phyloP scores from a whole-genome alignment of 2,329 filamentous ascomycete species.

The Cyphellophora europaea region DNA sequence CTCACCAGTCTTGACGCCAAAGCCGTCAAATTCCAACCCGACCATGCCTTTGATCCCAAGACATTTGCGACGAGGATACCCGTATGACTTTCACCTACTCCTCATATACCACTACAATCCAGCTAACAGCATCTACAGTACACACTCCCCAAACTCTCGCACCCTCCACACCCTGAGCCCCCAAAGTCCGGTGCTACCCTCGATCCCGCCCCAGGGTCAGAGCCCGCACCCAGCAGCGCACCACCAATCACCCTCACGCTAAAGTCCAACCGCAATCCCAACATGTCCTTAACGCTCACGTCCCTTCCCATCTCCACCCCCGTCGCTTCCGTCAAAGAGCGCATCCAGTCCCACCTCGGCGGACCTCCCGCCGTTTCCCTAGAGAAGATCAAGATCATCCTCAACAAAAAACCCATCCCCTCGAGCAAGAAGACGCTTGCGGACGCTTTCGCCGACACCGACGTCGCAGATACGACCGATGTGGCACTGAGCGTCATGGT shows the following conservation, averaged over 20 bases:
- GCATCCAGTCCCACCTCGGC: conserved; percentile 54
- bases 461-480: conserved; percentile 18
- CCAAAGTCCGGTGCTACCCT: conserved; percentile 28
- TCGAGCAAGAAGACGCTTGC: conserved; percentile 61
- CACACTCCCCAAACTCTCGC: conserved; percentile 36
- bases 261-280: conserved; percentile 69
- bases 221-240: conserved; percentile 4
- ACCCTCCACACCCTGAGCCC: conserved; percentile 31
- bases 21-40: conserved; percentile 71
- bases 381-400: conserved; percentile 78
- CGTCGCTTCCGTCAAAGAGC: conserved; percentile 67
- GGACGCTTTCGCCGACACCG: conserved; percentile 57
- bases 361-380: conserved; percentile 27
- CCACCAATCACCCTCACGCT: conserved; percentile 46
- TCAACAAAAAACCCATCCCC: conserved; percentile 74
- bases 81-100: conserved; percentile 42
- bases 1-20: conserved; percentile 69
- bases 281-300: conserved; percentile 57
- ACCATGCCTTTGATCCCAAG: conserved; percentile 77
- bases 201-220: conserved; percentile 14
- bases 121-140: conserved; percentile 30
- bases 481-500: conserved; percentile 85
- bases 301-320: conserved; percentile 58
- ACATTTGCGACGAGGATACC: conserved; percentile 66
- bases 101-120: conserved; percentile 1